Percentiles rank a stretch among this genome's conserved stretches.
Conservation (phyloP, 805 yeast genomes). For the Saccharomycopsis microspora region DNA sequence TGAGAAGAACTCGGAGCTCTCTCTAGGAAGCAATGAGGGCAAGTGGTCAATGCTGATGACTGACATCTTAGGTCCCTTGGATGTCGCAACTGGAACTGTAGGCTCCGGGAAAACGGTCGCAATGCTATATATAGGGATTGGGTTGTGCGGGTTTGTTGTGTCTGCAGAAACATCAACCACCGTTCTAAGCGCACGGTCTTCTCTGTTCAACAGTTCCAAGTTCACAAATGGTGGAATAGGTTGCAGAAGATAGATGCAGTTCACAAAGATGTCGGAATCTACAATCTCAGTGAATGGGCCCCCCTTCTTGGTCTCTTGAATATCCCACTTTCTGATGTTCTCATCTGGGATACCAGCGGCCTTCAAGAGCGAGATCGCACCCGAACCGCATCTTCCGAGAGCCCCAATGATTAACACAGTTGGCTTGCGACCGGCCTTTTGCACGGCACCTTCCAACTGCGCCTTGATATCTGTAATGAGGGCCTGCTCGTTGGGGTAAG, state of each 20-base stretch:
- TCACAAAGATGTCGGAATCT: constrained; percentile 77
- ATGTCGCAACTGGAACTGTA: constrained; percentile 72
- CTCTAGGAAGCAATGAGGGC: constrained; percentile 93
- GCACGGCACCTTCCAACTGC: constrained; percentile 40
- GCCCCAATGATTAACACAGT: constrained; percentile 90
- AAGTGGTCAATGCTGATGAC: constrained; percentile 94
- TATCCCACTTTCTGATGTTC: constrained; percentile 88
- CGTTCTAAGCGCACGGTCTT: constrained; percentile 70
- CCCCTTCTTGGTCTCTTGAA: constrained; percentile 90
- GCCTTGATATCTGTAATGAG: constrained; percentile 62
- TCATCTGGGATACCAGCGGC: constrained; percentile 82
- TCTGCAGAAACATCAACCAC: constrained; percentile 98
- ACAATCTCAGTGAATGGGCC: constrained; percentile 96
- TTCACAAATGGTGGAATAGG: constrained; percentile 91
- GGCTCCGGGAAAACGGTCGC: constrained; percentile 91
- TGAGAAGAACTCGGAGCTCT: constrained; percentile 87
- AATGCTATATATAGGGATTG: constrained; percentile 83
- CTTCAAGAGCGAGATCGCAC: constrained; percentile 77
- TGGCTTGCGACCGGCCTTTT: constrained; percentile 50
- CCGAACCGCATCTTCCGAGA: constrained; percentile 96
- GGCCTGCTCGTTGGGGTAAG: constrained; percentile 71
- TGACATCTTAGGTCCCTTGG: constrained; percentile 74
- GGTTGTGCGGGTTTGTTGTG: constrained; percentile 97
- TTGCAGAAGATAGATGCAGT: constrained; percentile 88
- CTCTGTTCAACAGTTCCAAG: constrained; percentile 50